Evolutionary conservation across 1,284 basidiomycete genomes (phyloP).

Genomic region (Puccinia sorghi): DNA sequence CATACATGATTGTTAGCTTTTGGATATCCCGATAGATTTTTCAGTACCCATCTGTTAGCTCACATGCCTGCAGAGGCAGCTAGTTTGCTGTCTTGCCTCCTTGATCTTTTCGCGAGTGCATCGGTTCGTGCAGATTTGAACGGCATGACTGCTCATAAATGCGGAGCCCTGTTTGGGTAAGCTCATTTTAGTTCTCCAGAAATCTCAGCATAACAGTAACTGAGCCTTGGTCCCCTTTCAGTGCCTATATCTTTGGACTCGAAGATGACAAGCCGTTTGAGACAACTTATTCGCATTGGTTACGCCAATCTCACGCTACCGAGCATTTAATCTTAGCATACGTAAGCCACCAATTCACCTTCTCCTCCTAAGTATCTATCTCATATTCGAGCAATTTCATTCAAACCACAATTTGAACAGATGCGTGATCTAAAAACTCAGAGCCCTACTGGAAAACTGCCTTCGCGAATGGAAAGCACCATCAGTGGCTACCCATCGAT

Average conservation of each 20-base stretch:
- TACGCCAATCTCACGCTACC: slow-evolving; percentile 35
- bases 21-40: slow-evolving; percentile 30
- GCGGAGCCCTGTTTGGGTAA: slow-evolving; percentile 43
- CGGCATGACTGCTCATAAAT: slow-evolving; percentile 47
- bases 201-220: neutral
- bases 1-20: slow-evolving; percentile 2
- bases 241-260: slow-evolving; percentile 43
- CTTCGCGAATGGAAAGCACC: slow-evolving; percentile 53
- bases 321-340: slow-evolving; percentile 46
- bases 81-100: slow-evolving; percentile 17
- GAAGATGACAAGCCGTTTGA: slow-evolving; percentile 42
- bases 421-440: slow-evolving; percentile 53
- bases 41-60: slow-evolving; percentile 25
- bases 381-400: neutral
- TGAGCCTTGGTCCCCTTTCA: neutral
- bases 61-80: neutral
- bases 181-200: neutral
- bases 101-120: slow-evolving; percentile 42
- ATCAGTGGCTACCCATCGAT: slow-evolving; percentile 54
- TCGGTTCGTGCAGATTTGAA: slow-evolving; percentile 36
- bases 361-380: neutral
- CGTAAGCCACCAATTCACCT: neutral
- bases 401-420: slow-evolving; percentile 37
- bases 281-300: slow-evolving; percentile 37
- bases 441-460: slow-evolving; percentile 52